Conservation (phyloP, 2,329 filamentous ascomycete species). For the Neofusicoccum laricinum region DNA sequence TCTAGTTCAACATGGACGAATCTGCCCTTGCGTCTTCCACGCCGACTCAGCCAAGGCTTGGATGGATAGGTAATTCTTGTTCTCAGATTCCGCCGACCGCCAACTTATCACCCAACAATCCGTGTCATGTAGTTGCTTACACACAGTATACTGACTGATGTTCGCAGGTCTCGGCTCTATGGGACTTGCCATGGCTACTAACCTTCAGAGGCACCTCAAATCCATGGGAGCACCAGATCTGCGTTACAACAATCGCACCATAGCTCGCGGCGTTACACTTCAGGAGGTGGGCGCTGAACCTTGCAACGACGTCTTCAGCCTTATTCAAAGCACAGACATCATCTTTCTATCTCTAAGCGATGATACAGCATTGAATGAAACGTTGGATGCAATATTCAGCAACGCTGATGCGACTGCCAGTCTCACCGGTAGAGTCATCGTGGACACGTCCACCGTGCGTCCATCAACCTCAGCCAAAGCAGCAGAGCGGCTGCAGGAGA, state of each 20-base stretch:
- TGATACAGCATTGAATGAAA: background rate
- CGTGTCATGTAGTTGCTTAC: too few relatives aligned
- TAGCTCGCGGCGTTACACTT: background rate
- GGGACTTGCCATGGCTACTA: conserved; percentile 50
- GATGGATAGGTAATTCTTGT: background rate
- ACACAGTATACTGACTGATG: conserved; percentile 25
- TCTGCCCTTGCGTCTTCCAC: too few relatives aligned
- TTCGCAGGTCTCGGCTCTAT: conserved; percentile 49
- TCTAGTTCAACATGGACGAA: too few relatives aligned
- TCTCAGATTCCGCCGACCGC: too few relatives aligned
- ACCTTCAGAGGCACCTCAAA: conserved; percentile 45
- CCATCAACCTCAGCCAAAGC: conserved; percentile 40
- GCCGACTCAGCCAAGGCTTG: too few relatives aligned
- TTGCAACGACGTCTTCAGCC: background rate
- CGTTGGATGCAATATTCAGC: background rate
- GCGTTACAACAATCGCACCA: conserved; percentile 40
- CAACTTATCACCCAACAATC: background rate
- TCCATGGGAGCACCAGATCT: conserved; percentile 26
- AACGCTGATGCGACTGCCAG: conserved; percentile 16
- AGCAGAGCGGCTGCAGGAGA: conserved; percentile 26
- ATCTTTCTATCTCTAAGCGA: background rate
- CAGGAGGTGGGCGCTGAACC: background rate
- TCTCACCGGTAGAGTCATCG: conserved; percentile 38
- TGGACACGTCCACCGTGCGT: conserved; percentile 53
- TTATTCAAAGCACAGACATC: background rate